Base-by-base conservation (phyloP, 441 rosid genomes). In the Aleurites moluccanus region DNA sequence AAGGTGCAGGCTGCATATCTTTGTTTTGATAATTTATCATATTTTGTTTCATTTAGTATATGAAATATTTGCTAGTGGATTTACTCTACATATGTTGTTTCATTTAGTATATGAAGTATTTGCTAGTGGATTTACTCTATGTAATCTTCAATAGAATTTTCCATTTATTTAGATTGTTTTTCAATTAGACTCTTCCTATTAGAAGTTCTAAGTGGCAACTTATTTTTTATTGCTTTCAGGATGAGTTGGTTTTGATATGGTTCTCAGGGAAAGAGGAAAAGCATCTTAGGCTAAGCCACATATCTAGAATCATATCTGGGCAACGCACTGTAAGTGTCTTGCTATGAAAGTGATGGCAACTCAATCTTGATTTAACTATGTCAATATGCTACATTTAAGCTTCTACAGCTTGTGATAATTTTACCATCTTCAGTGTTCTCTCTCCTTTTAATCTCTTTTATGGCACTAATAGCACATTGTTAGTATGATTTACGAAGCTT, bases 181-280 rank as follows among this genome's bases (percentile, higher is more conserved):
- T 70, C 25, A 72, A 72, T 30, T 27, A n/a, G 49, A 38, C 70
- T 45, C 59, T 74, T 67, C 21, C 50, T 57, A 53, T 49, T 77
- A 52, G 30, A 65, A 73, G 25, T 64, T 72, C 63, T 75, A 44
- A 78, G n/a, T 55, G 53, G 35, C 62, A 78, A 44, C 28, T 61
- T 40, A 66, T 70, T 44, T 74, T 64, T 77, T 40, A 53, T 78
- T 74, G 72, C 60, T 82, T 86, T 80, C 97, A 93, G 99, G 99
- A 96, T 64, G 99, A 88, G 80, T 90, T 94, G 69, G 90, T 91
- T 85, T 86, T 96, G 83, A 96, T 92, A 88, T 96, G 99, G 99
- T 87, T 89, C 80, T 92, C 96, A 3, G 98, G 97, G 76, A 96
- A 90, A 77, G 94, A 96, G 82, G 97, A 96, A 89, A 93, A 93